Conservation (phyloP, 116 monocot species). For the Trichopus zeylanicus region DNA sequence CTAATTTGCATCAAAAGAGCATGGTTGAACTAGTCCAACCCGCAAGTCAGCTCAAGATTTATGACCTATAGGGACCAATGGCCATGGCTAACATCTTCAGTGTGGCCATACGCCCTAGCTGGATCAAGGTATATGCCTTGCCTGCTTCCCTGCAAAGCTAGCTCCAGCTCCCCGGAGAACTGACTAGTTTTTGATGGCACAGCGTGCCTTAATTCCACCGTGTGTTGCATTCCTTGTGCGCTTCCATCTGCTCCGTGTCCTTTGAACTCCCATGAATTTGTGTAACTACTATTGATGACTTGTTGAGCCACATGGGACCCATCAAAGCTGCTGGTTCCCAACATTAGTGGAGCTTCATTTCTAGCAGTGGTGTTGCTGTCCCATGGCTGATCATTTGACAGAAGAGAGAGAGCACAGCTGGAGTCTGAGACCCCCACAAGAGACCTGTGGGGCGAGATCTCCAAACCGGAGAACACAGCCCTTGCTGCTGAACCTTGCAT, state of each 20-base stretch:
- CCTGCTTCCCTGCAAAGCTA: conserved; percentile 51
- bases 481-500: neutral
- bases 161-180: conserved; percentile 59
- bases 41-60: too few relatives aligned
- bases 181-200: conserved; percentile 1
- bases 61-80: conserved; percentile 55
- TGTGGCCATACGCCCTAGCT: conserved; percentile 17
- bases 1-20: too few relatives aligned
- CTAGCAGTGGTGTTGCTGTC: conserved; percentile 12
- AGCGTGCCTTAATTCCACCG: conserved; percentile 13
- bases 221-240: conserved; percentile 7
- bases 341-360: conserved; percentile 9
- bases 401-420: conserved; percentile 59
- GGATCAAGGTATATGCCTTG: conserved; percentile 14
- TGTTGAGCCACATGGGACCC: conserved; percentile 6
- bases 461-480: conserved; percentile 7
- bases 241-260: conserved; percentile 6
- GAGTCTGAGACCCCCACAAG: conserved; percentile 18
- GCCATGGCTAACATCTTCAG: conserved; percentile 22
- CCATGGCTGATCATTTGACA: conserved; percentile 38
- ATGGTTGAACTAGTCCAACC: too few relatives aligned
- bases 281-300: neutral
- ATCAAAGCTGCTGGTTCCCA: conserved; percentile 3
- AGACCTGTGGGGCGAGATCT: conserved; percentile 16
- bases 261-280: conserved; percentile 24